These are phyloP conservation scores for Cercospora sp. DNA, from an alignment of 2,329 filamentous ascomycete genomes.

Conservation along the genomic window DNA sequence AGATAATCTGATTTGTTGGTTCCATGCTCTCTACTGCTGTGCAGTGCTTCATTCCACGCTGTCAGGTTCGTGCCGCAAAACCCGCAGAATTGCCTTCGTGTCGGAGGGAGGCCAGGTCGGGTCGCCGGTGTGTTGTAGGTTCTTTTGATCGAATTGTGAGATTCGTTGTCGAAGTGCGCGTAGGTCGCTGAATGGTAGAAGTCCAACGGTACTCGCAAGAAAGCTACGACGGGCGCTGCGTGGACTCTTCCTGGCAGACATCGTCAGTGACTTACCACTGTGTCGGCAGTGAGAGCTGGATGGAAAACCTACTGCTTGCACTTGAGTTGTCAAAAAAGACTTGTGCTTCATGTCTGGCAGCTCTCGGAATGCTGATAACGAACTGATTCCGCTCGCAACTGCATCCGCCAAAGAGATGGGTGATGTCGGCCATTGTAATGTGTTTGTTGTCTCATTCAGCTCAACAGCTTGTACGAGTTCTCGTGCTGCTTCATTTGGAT, in stretches of 20 bases:
- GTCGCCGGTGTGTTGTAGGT: conserved; percentile 50
- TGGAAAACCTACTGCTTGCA: conserved; percentile 65
- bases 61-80: conserved; percentile 85
- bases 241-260: conserved; percentile 60
- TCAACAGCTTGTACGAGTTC: neutral
- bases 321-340: conserved; percentile 74
- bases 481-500: neutral
- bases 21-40: conserved; percentile 55
- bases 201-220: conserved; percentile 75
- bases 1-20: conserved; percentile 71
- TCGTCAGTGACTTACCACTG: too few relatives aligned
- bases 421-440: neutral
- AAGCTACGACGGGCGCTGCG: conserved; percentile 73
- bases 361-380: conserved; percentile 65
- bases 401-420: conserved; percentile 69
- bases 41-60: conserved; percentile 42
- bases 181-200: conserved; percentile 78
- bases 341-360: conserved; percentile 57
- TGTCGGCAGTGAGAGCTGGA: too few relatives aligned
- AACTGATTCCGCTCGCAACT: conserved; percentile 86
- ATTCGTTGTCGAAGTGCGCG: conserved; percentile 76
- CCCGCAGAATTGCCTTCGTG: conserved; percentile 81
- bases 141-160: conserved; percentile 47
- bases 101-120: conserved; percentile 54
- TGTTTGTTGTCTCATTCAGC: neutral